Conservation (phyloP, 352 stramenopile species). For the Peronospora belbahrii region DNA sequence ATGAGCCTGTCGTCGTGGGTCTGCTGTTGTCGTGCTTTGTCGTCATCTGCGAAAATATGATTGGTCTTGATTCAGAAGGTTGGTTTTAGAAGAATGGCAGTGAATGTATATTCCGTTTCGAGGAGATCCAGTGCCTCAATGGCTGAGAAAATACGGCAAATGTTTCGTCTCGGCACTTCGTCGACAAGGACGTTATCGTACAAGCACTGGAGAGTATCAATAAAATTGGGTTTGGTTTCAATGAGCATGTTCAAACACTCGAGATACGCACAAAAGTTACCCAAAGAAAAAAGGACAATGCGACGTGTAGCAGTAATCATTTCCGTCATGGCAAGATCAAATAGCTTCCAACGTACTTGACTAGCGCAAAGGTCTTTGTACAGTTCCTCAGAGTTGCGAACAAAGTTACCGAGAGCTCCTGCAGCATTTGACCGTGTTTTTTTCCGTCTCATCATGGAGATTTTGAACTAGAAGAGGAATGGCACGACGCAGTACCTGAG, state of each 20-base stretch:
- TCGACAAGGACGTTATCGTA: slow-evolving; percentile 59
- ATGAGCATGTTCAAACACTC: slow-evolving; percentile 57
- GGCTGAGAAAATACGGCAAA: slow-evolving; percentile 56
- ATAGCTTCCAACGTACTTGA: slow-evolving; percentile 59
- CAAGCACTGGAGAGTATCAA: slow-evolving; percentile 37
- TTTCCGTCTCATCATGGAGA: slow-evolving; percentile 68
- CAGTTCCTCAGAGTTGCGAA: slow-evolving; percentile 83
- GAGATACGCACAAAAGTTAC: slow-evolving; percentile 82
- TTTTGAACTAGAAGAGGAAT: slow-evolving; percentile 70
- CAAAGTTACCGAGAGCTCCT: slow-evolving; percentile 88
- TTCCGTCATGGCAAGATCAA: slow-evolving; percentile 61
- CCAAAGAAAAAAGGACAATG: slow-evolving; percentile 89
- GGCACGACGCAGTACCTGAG: slow-evolving; percentile 49
- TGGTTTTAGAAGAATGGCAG: too few relatives aligned
- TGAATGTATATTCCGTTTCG: too few relatives aligned
- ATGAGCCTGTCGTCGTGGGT: too few relatives aligned
- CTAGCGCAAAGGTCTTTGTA: slow-evolving; percentile 54
- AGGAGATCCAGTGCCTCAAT: slow-evolving; percentile 35
- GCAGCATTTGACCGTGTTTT: slow-evolving; percentile 90
- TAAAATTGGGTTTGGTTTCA: slow-evolving; percentile 31
- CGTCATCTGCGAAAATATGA: too few relatives aligned
- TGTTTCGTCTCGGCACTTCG: slow-evolving; percentile 61
- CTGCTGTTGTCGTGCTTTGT: too few relatives aligned
- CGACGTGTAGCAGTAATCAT: slow-evolving; percentile 48
- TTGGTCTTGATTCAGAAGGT: too few relatives aligned